Percentiles rank a stretch among this genome's conserved stretches.
Evolutionary conservation across 2,329 filamentous ascomycete genomes (phyloP).

Genomic region (Elsinoe ampelina): DNA sequence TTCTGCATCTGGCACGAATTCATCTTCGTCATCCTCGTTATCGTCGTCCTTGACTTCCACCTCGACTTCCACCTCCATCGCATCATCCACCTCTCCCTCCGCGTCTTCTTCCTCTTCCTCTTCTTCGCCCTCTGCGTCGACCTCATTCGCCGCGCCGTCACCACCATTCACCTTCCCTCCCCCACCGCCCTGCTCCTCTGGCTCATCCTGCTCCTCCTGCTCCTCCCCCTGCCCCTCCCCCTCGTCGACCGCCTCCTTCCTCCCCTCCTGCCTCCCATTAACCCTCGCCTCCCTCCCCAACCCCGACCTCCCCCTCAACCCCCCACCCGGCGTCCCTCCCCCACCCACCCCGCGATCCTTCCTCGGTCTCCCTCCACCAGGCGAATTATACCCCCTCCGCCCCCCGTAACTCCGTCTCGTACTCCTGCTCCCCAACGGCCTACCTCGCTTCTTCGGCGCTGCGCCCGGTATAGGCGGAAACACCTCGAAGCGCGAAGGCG

Average conservation of each 20-base stretch:
- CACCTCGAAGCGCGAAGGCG: slow-evolving; percentile 64
- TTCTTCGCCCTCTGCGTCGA: slow-evolving; percentile 24
- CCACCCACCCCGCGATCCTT: no score
- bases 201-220: slow-evolving; percentile 22
- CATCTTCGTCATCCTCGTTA: slow-evolving; percentile 12
- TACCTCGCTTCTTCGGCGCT: slow-evolving; percentile 24
- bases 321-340: not conserved
- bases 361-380: not conserved
- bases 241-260: slow-evolving; percentile 26
- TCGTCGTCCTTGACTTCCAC: slow-evolving; percentile 4
- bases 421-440: slow-evolving; percentile 21
- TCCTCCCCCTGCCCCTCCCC: slow-evolving; percentile 21
- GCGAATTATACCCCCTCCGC: not conserved
- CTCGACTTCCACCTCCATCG: slow-evolving; percentile 16
- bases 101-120: slow-evolving; percentile 19
- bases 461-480: slow-evolving; percentile 58
- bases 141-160: slow-evolving; percentile 19
- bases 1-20: slow-evolving; percentile 16
- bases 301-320: slow-evolving; percentile 15
- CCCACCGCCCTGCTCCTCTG: slow-evolving; percentile 20
- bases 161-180: slow-evolving; percentile 23
- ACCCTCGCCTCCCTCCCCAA: slow-evolving; percentile 32
- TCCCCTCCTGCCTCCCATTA: slow-evolving; percentile 25
- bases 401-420: slow-evolving; percentile 15
- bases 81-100: slow-evolving; percentile 19